A percentile compares a stretch with the other conserved stretches of the same genome.
These are phyloP conservation scores for Apiotrichum siamense DNA, from an alignment of 1,284 basidiomycete genomes.

Conservation along the genomic window DNA sequence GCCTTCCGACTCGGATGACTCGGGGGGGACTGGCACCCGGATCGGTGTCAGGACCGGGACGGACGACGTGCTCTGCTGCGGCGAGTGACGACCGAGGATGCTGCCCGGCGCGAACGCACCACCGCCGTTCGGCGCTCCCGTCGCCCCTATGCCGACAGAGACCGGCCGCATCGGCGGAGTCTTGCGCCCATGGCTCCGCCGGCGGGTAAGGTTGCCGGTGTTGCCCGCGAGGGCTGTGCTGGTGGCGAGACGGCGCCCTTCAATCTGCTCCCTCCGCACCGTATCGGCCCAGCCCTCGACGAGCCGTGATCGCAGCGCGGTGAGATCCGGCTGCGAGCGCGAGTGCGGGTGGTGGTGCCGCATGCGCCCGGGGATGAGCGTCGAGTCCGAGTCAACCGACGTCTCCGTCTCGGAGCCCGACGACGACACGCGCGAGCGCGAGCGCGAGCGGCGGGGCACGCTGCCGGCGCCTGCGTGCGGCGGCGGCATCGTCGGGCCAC, in stretches of 20 bases:
- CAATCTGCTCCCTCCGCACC: conserved; percentile 16
- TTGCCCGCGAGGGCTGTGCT: background rate
- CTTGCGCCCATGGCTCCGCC: conserved; percentile 17
- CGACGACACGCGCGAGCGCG: conserved; percentile 5
- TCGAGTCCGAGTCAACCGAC: conserved; percentile 34
- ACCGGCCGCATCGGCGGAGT: conserved; percentile 18
- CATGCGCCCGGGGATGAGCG: conserved; percentile 25
- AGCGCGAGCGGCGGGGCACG: conserved; percentile 6
- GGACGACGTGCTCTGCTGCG: conserved; percentile 8
- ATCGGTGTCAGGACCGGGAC: conserved; percentile 21
- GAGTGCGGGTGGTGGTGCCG: conserved; percentile 26
- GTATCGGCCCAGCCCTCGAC: conserved; percentile 34
- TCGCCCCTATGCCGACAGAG: conserved; percentile 8
- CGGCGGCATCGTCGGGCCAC: conserved; percentile 8
- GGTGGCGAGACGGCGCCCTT: conserved; percentile 4
- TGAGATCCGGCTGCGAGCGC: conserved; percentile 38
- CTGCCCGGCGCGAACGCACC: background rate
- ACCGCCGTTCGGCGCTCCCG: background rate
- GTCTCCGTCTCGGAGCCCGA: conserved; percentile 28
- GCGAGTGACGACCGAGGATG: conserved; percentile 15
- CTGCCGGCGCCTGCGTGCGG: background rate
- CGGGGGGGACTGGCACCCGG: conserved; percentile 1
- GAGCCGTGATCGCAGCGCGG: conserved; percentile 27
- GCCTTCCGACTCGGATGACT: conserved; percentile 4
- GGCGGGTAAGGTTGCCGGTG: conserved; percentile 4